phyloP scores from a whole-genome alignment of 2,329 filamentous ascomycete genomes.

The Claviceps paspali region DNA sequence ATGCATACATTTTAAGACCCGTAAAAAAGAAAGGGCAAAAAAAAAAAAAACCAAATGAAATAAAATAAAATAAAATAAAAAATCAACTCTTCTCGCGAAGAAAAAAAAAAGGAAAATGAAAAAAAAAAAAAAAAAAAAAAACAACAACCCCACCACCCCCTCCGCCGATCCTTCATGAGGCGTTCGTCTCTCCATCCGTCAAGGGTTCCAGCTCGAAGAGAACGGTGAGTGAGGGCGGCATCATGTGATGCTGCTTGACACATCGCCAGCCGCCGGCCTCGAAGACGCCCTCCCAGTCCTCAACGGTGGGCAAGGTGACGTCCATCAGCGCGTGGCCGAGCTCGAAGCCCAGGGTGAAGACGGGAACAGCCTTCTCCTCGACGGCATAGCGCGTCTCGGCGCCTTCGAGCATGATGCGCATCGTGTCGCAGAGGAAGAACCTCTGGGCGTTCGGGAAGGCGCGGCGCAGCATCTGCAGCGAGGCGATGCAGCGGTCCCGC shows the following conservation, averaged over 20 bases:
- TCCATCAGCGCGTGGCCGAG: slow-evolving; percentile 8
- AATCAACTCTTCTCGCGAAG: no score
- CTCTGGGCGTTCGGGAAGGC: slow-evolving; percentile 6
- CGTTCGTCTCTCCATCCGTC: no score
- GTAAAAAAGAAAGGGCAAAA: no score
- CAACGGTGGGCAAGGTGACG: slow-evolving; percentile 7
- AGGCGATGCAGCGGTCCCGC: slow-evolving; percentile 7
- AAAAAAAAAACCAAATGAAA: no score
- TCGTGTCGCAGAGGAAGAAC: slow-evolving; percentile 7
- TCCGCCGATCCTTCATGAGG: no score
- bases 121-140: no score
- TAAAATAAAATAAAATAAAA: no score
- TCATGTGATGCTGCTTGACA: slow-evolving; percentile 4
- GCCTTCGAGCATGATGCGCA: not conserved
- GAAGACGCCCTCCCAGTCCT: slow-evolving; percentile 9
- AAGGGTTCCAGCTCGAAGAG: not conserved
- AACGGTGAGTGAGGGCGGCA: not conserved
- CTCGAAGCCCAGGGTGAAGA: slow-evolving; percentile 8
- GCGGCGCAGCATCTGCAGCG: slow-evolving; percentile 3
- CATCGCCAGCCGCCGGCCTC: slow-evolving; percentile 6
- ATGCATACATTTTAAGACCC: no score
- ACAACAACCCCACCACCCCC: no score
- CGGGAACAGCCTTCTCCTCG: slow-evolving; percentile 4
- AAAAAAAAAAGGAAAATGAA: no score
- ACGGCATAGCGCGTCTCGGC: not conserved